Evolutionary conservation across 495 filamentous ascomycete genomes (phyloP), one percentile per base, ranked within the genome.

Genomic region (Pyrenula massariospora): DNA sequence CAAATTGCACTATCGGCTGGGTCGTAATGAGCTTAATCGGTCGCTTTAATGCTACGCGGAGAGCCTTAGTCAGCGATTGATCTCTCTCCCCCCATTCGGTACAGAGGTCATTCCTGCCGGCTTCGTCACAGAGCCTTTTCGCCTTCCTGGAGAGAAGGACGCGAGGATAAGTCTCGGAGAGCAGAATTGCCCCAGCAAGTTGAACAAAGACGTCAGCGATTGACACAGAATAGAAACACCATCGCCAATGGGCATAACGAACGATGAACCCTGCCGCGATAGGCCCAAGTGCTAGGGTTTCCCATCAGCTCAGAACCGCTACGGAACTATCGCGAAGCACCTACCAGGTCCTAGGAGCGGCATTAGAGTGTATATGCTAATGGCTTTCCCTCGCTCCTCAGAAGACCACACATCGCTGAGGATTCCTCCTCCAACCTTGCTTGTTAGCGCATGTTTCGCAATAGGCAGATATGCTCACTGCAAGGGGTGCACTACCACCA

Each of bases 241-340:
- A 84, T 15, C 78, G 65, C 80, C 82, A 85, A 1, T 71, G 77
- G 10, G 74, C 78, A 47, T 78, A 72, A 64, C 80, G 59, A 0
- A 77, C 67, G 48, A 86, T 79, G 58, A 81, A 79, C 0, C 68
- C 76, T 24, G 75, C 75, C 2, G 68, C 70, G 8, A 79, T 71
- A 0, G 76, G 78, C 0, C 77, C 78, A 19, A 82, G 61, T 15
- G 75, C 70, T 59, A 8, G 31, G 5, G 31, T 5, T 15, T 42
- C 15, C 15, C 31, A 5, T 42, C 31, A 42, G 31, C 31, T 42
- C 8, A 42, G 15, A 15, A 15, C 31, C 31, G 15, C 15, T 42
- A 5, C 5, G 15, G 31, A 8, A 8, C 15, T 42, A 5, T 42
- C 31, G 8, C 31, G 31, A n/a, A n/a, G 31, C 8, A 42, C 31